Conservation (phyloP, 768 basidiomycete genomes). For the Pilatotrama ljubarskyi region DNA sequence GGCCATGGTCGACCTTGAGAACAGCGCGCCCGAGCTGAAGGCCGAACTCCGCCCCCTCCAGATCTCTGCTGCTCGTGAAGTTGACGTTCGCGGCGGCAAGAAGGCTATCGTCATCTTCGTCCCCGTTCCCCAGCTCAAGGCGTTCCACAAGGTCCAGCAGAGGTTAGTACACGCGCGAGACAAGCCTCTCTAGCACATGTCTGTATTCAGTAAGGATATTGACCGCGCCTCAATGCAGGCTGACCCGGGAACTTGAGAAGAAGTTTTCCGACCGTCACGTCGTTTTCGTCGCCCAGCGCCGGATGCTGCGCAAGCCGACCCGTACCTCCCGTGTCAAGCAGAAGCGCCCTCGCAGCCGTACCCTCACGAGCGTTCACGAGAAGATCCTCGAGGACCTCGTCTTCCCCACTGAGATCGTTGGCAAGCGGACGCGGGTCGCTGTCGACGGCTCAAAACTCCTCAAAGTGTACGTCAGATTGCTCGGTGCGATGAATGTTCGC, state of each 20-base stretch:
- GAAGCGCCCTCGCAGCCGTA: constrained; percentile 95
- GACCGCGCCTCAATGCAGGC: constrained; percentile 47
- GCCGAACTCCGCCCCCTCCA: constrained; percentile 91
- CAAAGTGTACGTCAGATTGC: constrained; percentile 79
- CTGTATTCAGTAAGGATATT: background rate
- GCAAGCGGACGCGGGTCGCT: constrained; percentile 93
- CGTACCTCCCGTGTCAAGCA: constrained; percentile 91
- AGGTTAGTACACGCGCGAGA: constrained; percentile 53
- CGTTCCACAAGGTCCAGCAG: constrained; percentile 97
- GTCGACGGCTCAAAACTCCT: constrained; percentile 94
- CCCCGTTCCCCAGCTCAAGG: constrained; percentile 95
- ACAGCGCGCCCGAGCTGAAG: constrained; percentile 98
- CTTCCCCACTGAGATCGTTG: constrained; percentile 98
- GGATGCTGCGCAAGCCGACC: constrained; percentile 97
- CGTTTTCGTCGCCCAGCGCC: constrained; percentile 97
- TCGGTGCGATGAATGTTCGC: constrained; percentile 6
- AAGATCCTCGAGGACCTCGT: constrained; percentile 99
- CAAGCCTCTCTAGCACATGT: background rate
- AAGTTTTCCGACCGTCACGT: constrained; percentile 99
- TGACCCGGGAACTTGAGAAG: constrained; percentile 99
- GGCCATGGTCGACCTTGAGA: constrained; percentile 96
- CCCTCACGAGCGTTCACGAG: constrained; percentile 96
- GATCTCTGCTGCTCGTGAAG: constrained; percentile 97
- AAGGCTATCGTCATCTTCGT: constrained; percentile 99
- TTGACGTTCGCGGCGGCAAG: constrained; percentile 98